A percentile compares a stretch with the other conserved stretches of the same genome.
Evolutionary conservation across 2,329 filamentous ascomycete genomes (phyloP).

Genomic region (Colletotrichum tamarilloi): DNA sequence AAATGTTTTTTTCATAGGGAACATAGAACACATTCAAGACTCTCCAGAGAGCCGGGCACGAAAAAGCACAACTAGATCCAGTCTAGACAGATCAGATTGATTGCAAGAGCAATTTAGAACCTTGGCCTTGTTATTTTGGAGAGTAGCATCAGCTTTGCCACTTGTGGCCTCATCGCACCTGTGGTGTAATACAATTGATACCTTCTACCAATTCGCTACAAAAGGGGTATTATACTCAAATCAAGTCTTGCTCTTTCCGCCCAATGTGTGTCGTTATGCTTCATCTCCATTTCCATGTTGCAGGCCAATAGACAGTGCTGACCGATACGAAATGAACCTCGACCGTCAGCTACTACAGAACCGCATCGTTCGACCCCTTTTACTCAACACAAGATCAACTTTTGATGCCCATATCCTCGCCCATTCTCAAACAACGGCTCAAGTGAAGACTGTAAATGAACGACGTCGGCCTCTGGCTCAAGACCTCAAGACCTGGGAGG

Average conservation of each 20-base stretch:
- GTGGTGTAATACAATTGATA: not conserved
- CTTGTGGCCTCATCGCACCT: not conserved
- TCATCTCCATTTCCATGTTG: not conserved
- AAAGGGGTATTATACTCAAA: slow-evolving; percentile 8
- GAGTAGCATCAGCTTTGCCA: not conserved
- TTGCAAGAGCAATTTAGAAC: slow-evolving; percentile 18
- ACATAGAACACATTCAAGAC: slow-evolving; percentile 32
- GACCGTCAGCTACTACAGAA: not conserved
- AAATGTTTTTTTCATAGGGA: slow-evolving; percentile 19
- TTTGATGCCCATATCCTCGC: not conserved
- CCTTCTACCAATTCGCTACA: not conserved
- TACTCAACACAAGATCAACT: not conserved
- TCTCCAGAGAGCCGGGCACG: slow-evolving; percentile 35
- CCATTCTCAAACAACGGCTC: no score
- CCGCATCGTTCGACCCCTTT: not conserved
- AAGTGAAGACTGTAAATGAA: not conserved
- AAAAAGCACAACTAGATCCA: slow-evolving; percentile 28
- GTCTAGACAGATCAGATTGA: slow-evolving; percentile 28
- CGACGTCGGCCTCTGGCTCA: not conserved
- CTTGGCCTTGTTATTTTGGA: not conserved
- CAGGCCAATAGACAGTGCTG: not conserved
- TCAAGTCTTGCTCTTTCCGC: not conserved
- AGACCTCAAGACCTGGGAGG: not conserved
- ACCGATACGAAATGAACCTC: not conserved
- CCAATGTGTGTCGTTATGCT: not conserved